Evolutionary conservation across 768 basidiomycete genomes (phyloP).

Genomic region (Lactarius akahatsu): DNA sequence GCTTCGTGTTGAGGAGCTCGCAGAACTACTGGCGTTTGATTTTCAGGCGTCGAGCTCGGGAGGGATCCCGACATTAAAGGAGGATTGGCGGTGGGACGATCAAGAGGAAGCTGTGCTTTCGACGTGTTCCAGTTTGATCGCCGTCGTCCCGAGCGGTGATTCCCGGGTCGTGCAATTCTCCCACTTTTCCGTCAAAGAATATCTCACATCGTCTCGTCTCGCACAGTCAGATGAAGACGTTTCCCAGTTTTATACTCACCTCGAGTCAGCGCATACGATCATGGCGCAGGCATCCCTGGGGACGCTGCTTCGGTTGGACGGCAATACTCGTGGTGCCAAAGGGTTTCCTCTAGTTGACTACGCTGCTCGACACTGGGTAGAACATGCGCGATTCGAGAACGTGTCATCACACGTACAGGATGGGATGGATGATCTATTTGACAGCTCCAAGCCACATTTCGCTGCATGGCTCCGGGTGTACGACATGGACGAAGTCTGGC

Average conservation of each 20-base stretch:
- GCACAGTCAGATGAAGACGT: not conserved
- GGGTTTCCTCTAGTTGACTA: too few species aligned
- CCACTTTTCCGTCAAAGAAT: not conserved
- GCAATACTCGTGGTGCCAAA: too few species aligned
- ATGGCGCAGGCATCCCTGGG: not conserved
- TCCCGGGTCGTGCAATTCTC: not conserved
- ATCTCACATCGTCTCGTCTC: not conserved
- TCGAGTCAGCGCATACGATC: not conserved
- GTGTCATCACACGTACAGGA: too few species aligned
- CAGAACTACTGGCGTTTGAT: not conserved
- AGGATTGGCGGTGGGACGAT: not conserved
- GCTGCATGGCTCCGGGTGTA: too few species aligned
- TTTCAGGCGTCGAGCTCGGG: not conserved
- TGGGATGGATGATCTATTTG: too few species aligned
- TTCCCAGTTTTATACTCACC: not conserved
- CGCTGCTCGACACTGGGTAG: too few species aligned
- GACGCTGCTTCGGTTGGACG: too few species aligned
- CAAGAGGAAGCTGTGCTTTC: not conserved
- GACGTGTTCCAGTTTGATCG: not conserved
- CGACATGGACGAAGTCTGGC: too few species aligned
- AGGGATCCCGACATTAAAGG: not conserved
- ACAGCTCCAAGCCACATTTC: too few species aligned
- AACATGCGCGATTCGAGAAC: too few species aligned
- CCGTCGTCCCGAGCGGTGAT: not conserved
- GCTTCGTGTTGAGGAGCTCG: not conserved